phyloP scores from a whole-genome alignment of 2,329 filamentous ascomycete species.

The Trichophyton schoenleinii region DNA sequence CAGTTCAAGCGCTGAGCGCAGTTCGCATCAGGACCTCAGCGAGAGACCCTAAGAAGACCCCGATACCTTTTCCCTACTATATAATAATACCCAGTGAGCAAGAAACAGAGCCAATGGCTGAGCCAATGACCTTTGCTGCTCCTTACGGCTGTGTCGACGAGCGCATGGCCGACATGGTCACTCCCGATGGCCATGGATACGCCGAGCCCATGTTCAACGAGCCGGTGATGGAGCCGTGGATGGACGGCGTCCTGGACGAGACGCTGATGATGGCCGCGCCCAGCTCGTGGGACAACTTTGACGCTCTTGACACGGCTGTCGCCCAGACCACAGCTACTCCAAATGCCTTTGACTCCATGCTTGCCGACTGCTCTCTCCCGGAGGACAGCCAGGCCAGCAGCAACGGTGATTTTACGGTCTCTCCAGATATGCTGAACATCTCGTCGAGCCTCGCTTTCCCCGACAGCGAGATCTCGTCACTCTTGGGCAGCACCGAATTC shows the following conservation, averaged over 20 bases:
- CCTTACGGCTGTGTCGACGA: background rate
- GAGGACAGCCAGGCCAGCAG: background rate
- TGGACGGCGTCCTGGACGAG: constrained; percentile 12
- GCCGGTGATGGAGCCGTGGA: constrained; percentile 11
- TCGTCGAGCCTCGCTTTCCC: background rate
- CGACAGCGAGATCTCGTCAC: background rate
- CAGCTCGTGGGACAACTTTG: background rate
- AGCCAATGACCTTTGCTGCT: background rate
- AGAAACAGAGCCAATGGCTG: background rate
- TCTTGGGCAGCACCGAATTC: background rate
- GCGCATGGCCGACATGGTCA: constrained; percentile 1
- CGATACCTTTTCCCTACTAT: background rate
- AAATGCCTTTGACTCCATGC: background rate
- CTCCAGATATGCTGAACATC: background rate
- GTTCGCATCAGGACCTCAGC: background rate
- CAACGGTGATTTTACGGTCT: background rate
- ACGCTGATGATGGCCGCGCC: constrained; percentile 4
- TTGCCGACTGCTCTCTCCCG: background rate
- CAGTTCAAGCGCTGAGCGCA: background rate
- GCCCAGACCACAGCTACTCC: background rate
- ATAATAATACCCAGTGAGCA: background rate
- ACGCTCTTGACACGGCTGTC: background rate
- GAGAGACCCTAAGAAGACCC: background rate
- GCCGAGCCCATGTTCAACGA: constrained; percentile 6
- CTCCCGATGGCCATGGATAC: background rate